Percentiles rank a stretch among this genome's conserved stretches.
These are phyloP conservation scores for Coniochaeta pulveracea DNA, from an alignment of 2,329 filamentous ascomycete genomes.

Conservation along the genomic window DNA sequence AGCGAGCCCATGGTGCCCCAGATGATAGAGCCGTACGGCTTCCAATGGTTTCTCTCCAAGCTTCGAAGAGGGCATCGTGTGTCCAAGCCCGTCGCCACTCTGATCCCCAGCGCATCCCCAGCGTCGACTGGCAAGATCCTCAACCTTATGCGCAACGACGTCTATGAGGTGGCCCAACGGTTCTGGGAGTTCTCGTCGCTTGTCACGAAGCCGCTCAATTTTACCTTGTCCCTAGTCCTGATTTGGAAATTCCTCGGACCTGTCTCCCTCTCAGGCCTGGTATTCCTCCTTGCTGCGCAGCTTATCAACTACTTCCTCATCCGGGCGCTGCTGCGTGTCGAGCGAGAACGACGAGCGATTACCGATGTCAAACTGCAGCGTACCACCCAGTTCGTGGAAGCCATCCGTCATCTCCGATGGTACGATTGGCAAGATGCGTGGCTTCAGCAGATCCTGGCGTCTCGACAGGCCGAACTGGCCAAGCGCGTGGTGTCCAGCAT, in stretches of 20 bases:
- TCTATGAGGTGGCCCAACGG: slow-evolving; percentile 69
- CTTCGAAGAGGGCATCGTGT: slow-evolving; percentile 7
- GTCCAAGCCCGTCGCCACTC: slow-evolving; percentile 1
- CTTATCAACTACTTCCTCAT: slow-evolving; percentile 58
- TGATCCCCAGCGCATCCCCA: slow-evolving; percentile 26
- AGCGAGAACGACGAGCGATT: slow-evolving; percentile 57
- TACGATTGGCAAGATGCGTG: slow-evolving; percentile 74
- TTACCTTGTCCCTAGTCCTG: slow-evolving; percentile 62
- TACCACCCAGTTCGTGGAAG: slow-evolving; percentile 77
- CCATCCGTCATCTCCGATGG: slow-evolving; percentile 70
- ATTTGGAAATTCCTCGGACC: slow-evolving; percentile 73
- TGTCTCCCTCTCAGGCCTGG: slow-evolving; percentile 63
- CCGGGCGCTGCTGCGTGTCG: slow-evolving; percentile 53
- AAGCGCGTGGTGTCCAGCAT: slow-evolving; percentile 53
- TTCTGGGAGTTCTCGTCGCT: slow-evolving; percentile 83
- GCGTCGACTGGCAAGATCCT: slow-evolving; percentile 86
- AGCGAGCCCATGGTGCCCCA: slow-evolving; percentile 1
- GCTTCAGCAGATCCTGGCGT: slow-evolving; percentile 57
- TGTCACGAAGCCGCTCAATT: slow-evolving; percentile 63
- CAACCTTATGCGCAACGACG: slow-evolving; percentile 73
- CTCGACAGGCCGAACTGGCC: slow-evolving; percentile 55
- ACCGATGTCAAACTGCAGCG: slow-evolving; percentile 72
- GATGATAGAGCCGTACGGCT: slow-evolving; percentile 1
- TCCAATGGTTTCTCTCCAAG: slow-evolving; percentile 7
- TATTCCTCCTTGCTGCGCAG: slow-evolving; percentile 59